Base-by-base conservation (phyloP, 1,284 basidiomycete species). In the Puccinia hordei region DNA sequence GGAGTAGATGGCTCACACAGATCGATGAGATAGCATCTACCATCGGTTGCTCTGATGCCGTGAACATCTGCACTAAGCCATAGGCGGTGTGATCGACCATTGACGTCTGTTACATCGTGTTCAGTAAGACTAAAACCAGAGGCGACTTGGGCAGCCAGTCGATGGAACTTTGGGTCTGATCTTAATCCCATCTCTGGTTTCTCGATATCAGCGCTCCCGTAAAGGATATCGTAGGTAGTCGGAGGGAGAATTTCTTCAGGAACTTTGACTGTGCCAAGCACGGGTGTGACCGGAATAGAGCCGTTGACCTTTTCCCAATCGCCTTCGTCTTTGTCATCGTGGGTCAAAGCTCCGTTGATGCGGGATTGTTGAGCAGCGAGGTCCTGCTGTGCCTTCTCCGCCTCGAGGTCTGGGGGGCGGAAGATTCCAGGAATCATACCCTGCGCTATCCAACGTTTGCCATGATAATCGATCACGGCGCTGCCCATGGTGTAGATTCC, bases 201-300 rank as follows among this genome's bases (percentile, higher is more conserved):
- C 81, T 87, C 86, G 76, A 89, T 89, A 65, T 88, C 88, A 81
- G 88, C 88, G 81, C 87, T 85, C 76, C 89, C 89, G 85, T 90
- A 89, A 83, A 89, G 86, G 85, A 88, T 88, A 53, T 80, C 88
- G 84, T 75, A 87, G 86, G 82, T 87, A 85, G 69, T 87, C 86
- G 44, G 85, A 82, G 69, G 84, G 83, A 65, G 84, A 83, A 82
- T 84, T 49, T 75, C 57, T 19, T 65, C 73, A 83, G 49, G 83
- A 82, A 81, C 84, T 84, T 44, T 81, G 81, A 55, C 83, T 83
- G 33, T 82, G 83, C 1, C 82, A 92, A 90, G 41, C 90, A 90
- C 73, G 88, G 84, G 72, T 91, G 91, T 87, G 92, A 91, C 88
- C 91, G 91, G 79, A 91, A 90, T 41, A 92, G 91, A 83, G 91